Evolutionary conservation across 2,329 filamentous ascomycete species (phyloP), one percentile per base, ranked within the genome.

Genomic region (Phyllosticta paracitricarpa): DNA sequence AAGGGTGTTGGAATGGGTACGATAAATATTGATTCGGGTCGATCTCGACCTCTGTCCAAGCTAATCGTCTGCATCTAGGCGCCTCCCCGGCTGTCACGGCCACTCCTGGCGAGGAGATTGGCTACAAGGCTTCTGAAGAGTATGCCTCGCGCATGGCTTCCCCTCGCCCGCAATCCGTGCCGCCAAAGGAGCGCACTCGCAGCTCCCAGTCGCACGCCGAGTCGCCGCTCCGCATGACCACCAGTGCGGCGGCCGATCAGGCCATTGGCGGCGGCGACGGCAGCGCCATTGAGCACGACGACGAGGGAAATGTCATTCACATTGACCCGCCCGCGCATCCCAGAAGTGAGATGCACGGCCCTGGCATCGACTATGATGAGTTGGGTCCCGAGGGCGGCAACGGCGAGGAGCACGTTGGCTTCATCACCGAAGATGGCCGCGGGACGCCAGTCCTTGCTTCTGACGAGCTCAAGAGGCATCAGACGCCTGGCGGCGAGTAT

Each of bases 61-160:
- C 68, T 73, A 67, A 74, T 63, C 80, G 82, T 80, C 77, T 76
- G 71, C 62, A 62, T 65, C 61, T 70, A 94, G 89, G 85, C 64
- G 84, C 84, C 51, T 84, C 83, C 52, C 77, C 80, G 58, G 82
- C 82, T 58, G 81, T 84, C 61, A 76, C 83, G 57, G 85, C 89
- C 61, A 94, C 91, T 3, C 94, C 94, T 2, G 90, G 89, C 67
- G 93, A 97, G 69, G 89, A 97, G 71, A 85, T 96, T 67, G 94
- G 89, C 22, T 96, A 92, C 76, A 84, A 91, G 64, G 93, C 91
- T 12, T 87, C 85, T 10, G 91, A 97, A 65, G 87, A 96, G 70
- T 96, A 91, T 70, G 81, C 86, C 17, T 88, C 87, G 30, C 87
- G 90, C 63, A 85, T 91, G 64, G 81, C 84, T 54, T 89, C 89